Conservation (phyloP, 331 rosid species). For the Acacia pycnantha region DNA sequence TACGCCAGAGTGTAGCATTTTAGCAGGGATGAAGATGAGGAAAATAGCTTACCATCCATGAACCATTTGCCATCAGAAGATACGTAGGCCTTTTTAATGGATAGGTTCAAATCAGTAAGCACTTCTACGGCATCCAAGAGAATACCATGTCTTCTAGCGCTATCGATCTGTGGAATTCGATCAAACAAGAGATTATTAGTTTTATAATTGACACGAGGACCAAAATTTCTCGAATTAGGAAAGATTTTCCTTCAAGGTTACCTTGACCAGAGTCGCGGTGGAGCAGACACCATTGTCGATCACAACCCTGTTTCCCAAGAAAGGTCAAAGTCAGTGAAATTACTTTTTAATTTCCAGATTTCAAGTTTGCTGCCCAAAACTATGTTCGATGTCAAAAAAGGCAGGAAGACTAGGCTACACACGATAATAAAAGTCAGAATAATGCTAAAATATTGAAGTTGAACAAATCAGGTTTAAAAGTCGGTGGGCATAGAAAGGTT, state of each 20-base stretch:
- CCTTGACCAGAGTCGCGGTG: constrained; percentile 86
- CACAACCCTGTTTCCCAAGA: constrained; percentile 66
- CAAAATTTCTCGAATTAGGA: neutral
- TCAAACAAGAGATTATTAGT: constrained; percentile 2
- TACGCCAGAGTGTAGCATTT: neutral
- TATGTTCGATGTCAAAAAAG: neutral
- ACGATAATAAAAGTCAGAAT: constrained; percentile 36
- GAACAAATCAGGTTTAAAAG: constrained; percentile 15
- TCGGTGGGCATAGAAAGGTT: constrained; percentile 25
- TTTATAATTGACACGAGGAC: neutral
- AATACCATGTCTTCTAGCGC: constrained; percentile 89
- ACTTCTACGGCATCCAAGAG: constrained; percentile 87
- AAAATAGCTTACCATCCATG: constrained; percentile 76
- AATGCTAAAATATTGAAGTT: constrained; percentile 20
- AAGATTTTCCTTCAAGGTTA: constrained; percentile 32
- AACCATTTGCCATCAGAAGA: constrained; percentile 95
- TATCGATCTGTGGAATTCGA: constrained; percentile 66
- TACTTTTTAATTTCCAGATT: neutral
- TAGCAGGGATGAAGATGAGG: constrained; percentile 38
- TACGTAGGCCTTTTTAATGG: constrained; percentile 82
- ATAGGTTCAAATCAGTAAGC: constrained; percentile 80
- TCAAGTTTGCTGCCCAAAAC: neutral
- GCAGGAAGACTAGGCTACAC: neutral
- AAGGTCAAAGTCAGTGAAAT: constrained; percentile 46
- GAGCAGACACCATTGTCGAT: constrained; percentile 86